A percentile compares a stretch with the other conserved stretches of the same genome.
Evolutionary conservation across 805 yeast genomes (phyloP).

Genomic region (Candida stauntonica): DNA sequence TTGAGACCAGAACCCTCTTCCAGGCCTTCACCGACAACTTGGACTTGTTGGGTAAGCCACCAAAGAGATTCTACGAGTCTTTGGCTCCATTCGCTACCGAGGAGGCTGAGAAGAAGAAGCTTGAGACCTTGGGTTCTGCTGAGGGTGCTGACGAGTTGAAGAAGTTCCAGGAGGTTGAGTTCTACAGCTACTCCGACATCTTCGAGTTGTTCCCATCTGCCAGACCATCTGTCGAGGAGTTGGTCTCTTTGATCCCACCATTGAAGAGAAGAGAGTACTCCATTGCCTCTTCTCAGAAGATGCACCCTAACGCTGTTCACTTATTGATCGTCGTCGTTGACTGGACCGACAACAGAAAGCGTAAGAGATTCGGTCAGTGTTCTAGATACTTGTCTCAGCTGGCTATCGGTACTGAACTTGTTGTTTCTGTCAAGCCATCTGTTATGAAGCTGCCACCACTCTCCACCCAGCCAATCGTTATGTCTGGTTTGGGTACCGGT

Average conservation of each 20-base stretch:
- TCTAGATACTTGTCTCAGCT: slow-evolving; percentile 85
- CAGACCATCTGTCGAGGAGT: slow-evolving; percentile 66
- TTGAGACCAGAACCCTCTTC: slow-evolving; percentile 75
- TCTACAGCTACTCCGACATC: slow-evolving; percentile 74
- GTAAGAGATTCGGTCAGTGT: slow-evolving; percentile 89
- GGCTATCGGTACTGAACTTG: slow-evolving; percentile 74
- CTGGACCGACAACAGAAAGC: slow-evolving; percentile 84
- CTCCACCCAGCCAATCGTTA: slow-evolving; percentile 84
- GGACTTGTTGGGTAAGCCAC: slow-evolving; percentile 92
- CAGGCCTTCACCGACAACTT: slow-evolving; percentile 77
- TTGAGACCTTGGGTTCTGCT: slow-evolving; percentile 63
- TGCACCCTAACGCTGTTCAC: slow-evolving; percentile 89
- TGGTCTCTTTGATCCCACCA: slow-evolving; percentile 73
- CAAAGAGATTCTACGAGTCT: slow-evolving; percentile 87
- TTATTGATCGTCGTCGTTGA: slow-evolving; percentile 92
- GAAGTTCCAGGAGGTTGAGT: slow-evolving; percentile 79
- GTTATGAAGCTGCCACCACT: slow-evolving; percentile 93
- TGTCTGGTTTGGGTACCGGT: slow-evolving; percentile 98
- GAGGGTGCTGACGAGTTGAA: slow-evolving; percentile 85
- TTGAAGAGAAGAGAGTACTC: slow-evolving; percentile 97
- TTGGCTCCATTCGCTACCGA: slow-evolving; percentile 71
- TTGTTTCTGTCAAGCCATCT: slow-evolving; percentile 92
- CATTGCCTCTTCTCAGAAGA: slow-evolving; percentile 91
- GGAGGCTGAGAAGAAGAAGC: slow-evolving; percentile 55
- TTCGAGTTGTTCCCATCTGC: slow-evolving; percentile 77